phyloP scores from a whole-genome alignment of 495 filamentous ascomycete species.

The Lophium mytilinum region DNA sequence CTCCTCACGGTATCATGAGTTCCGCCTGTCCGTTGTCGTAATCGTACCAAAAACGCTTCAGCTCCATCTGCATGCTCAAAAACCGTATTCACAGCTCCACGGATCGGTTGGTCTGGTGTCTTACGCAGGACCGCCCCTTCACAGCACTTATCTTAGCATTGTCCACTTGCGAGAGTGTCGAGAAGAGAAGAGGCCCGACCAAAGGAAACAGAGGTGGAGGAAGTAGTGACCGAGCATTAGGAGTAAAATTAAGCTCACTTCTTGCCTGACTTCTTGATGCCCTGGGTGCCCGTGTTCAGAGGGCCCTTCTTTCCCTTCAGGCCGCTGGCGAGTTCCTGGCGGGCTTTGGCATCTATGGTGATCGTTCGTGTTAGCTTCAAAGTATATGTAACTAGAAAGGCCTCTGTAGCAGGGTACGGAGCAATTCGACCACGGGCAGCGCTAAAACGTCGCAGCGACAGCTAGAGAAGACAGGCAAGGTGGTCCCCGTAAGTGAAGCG shows the following conservation, averaged over 20 bases:
- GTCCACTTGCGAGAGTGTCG: too few relatives aligned
- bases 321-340: constrained; percentile 31
- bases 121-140: not conserved
- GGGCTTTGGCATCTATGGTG: constrained; percentile 34
- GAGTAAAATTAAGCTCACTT: not conserved
- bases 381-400: not conserved
- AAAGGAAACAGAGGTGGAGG: not conserved
- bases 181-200: too few relatives aligned
- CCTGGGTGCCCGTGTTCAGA: constrained; percentile 26
- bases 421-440: not conserved
- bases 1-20: too few relatives aligned
- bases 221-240: not conserved
- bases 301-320: constrained; percentile 32
- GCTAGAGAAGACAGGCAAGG: too few relatives aligned
- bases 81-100: too few relatives aligned
- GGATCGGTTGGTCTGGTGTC: too few relatives aligned
- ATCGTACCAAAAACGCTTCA: too few relatives aligned
- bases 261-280: constrained; percentile 1
- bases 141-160: too few relatives aligned
- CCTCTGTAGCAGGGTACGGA: not conserved
- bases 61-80: too few relatives aligned
- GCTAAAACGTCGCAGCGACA: too few relatives aligned
- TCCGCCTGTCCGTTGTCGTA: too few relatives aligned
- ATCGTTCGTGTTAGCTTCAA: not conserved
- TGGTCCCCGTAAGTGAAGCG: too few relatives aligned